These are phyloP conservation scores for Ophiostoma piceae DNA, from an alignment of 2,329 filamentous ascomycete species.

Conservation along the genomic window DNA sequence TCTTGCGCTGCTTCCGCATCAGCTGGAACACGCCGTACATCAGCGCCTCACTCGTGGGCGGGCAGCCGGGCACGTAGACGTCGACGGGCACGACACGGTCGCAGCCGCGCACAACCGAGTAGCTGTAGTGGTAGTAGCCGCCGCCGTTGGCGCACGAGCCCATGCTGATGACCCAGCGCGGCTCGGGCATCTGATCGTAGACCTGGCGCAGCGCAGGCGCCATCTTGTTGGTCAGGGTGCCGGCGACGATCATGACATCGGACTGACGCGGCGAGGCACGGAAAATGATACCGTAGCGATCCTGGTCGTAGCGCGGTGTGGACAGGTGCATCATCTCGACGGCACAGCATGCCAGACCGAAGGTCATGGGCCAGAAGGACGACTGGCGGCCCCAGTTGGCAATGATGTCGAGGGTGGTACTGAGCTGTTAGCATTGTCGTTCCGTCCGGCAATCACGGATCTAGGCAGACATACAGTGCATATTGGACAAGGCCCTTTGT, in stretches of 20 bases:
- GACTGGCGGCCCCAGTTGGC: constrained; percentile 80
- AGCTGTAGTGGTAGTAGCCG: constrained; percentile 70
- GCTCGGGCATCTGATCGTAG: constrained; percentile 94
- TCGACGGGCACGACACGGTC: constrained; percentile 64
- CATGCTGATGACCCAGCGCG: constrained; percentile 73
- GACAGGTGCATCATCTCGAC: constrained; percentile 92
- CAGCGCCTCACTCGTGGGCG: constrained; percentile 44
- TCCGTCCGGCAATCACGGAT: background rate
- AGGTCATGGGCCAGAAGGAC: constrained; percentile 84
- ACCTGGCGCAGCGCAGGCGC: constrained; percentile 82
- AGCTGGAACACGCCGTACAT: constrained; percentile 59
- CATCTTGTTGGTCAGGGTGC: constrained; percentile 95
- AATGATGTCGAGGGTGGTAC: constrained; percentile 71
- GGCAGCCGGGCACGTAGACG: constrained; percentile 62
- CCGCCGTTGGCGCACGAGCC: constrained; percentile 67
- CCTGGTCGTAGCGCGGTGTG: constrained; percentile 82
- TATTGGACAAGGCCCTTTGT: constrained; percentile 80
- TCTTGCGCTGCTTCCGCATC: constrained; percentile 62
- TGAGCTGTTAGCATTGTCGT: constrained; percentile 34
- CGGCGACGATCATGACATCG: constrained; percentile 90
- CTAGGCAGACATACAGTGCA: constrained; percentile 62
- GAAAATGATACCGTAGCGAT: constrained; percentile 85
- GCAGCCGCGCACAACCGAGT: constrained; percentile 59
- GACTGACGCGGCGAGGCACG: constrained; percentile 80
- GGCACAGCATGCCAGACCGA: constrained; percentile 82